Evolutionary conservation across 108 stramenopile genomes (phyloP).

Genomic region (Aurantiochytrium sp.): DNA sequence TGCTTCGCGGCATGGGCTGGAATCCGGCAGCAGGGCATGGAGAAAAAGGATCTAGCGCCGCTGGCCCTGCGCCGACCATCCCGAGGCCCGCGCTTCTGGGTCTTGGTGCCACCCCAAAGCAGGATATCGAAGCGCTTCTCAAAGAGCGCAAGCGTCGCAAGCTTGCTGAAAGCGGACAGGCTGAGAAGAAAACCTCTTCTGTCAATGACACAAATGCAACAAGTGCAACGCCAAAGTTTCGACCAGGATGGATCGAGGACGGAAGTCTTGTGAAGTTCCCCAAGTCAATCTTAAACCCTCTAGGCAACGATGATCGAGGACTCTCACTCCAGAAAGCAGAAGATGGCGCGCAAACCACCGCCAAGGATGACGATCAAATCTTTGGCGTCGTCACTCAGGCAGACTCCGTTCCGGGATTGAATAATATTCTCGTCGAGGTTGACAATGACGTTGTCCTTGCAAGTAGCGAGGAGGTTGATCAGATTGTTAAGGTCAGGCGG

Average conservation of each 20-base stretch:
- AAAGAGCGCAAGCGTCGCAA: background rate
- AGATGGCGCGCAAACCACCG: background rate
- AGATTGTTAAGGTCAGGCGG: background rate
- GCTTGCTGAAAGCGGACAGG: background rate
- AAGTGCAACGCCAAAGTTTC: background rate
- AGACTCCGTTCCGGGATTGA: background rate
- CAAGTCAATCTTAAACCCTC: no score
- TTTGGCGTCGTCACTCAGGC: background rate
- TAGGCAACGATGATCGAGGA: no score
- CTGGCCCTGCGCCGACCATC: background rate
- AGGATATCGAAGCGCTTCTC: background rate
- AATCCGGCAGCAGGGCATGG: background rate
- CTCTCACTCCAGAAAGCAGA: no score
- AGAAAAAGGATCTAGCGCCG: background rate
- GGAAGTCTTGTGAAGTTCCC: background rate
- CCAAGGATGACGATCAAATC: background rate
- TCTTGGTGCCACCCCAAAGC: background rate
- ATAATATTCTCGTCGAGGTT: background rate
- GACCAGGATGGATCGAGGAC: background rate
- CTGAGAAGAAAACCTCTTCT: background rate
- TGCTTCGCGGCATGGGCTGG: conserved; percentile 17
- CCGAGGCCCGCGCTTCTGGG: background rate
- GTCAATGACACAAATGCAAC: background rate
- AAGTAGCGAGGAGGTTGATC: background rate
- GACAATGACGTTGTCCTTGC: background rate